Conservation (phyloP, 1,284 basidiomycete genomes). For the Trichosporon ovoides region DNA sequence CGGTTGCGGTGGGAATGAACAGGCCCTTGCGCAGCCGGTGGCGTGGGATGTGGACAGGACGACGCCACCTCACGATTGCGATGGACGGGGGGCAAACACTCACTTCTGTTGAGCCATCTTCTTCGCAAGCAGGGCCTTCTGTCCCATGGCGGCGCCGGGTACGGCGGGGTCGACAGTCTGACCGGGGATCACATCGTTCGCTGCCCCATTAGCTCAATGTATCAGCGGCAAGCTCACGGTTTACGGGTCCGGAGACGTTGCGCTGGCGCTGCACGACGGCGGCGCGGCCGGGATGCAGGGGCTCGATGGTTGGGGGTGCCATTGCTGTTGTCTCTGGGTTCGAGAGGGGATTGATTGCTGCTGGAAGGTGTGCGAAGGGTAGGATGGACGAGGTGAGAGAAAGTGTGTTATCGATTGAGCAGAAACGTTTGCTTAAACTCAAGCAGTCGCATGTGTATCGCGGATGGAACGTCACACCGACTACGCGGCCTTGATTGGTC, state of each 20-base stretch:
- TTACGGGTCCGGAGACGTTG: constrained; percentile 67
- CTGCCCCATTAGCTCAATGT: constrained; percentile 20
- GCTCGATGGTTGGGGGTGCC: constrained; percentile 54
- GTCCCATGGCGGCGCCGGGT: constrained; percentile 56
- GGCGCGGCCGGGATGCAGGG: constrained; percentile 72
- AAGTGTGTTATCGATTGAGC: not conserved
- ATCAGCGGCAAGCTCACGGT: constrained; percentile 36
- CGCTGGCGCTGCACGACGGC: constrained; percentile 73
- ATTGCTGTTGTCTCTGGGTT: no score
- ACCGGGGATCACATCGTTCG: constrained; percentile 46
- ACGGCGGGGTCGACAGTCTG: constrained; percentile 36
- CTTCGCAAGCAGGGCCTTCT: constrained; percentile 80
- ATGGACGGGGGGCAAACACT: no score
- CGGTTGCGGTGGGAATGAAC: not conserved
- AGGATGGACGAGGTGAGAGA: not conserved
- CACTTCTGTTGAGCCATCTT: constrained; percentile 77
- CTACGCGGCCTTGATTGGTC: not conserved
- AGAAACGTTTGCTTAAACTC: not conserved
- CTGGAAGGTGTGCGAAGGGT: not conserved
- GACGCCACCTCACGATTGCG: not conserved
- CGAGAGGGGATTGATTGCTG: no score
- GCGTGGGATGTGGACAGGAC: no score
- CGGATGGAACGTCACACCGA: not conserved
- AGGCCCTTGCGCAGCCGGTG: no score
- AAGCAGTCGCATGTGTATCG: not conserved